A percentile compares a stretch with the other conserved stretches of the same genome.
phyloP scores from a whole-genome alignment of 1,139 yeast genomes.

The Candida sojae region DNA sequence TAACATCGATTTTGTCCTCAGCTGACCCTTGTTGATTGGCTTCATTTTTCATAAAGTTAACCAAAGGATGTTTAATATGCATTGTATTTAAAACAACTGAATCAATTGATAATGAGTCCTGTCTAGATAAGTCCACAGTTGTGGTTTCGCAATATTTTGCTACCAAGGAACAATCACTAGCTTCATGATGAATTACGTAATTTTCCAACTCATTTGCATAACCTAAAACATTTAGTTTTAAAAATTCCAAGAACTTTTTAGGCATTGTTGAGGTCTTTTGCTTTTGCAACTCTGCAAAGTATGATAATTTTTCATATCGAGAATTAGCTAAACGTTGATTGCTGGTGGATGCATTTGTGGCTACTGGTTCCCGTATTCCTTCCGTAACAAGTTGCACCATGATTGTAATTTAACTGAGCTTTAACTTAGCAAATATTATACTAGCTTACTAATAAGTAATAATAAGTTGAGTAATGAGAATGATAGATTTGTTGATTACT shows the following conservation, averaged over 20 bases:
- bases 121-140: slow-evolving; percentile 31
- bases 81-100: slow-evolving; percentile 41
- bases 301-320: slow-evolving; percentile 1
- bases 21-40: slow-evolving; percentile 21
- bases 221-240: slow-evolving; percentile 25
- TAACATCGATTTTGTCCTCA: slow-evolving; percentile 24
- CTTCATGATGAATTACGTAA: slow-evolving; percentile 41
- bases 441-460: background rate
- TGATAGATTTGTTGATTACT: no score
- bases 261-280: slow-evolving; percentile 21
- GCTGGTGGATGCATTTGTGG: slow-evolving; percentile 14
- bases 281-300: slow-evolving; percentile 13
- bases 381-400: slow-evolving; percentile 10
- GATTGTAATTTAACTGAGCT: background rate
- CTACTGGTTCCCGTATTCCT: slow-evolving; percentile 17
- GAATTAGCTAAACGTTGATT: slow-evolving; percentile 1
- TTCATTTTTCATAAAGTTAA: slow-evolving; percentile 47
- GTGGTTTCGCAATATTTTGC: slow-evolving; percentile 48
- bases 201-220: slow-evolving; percentile 39
- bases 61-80: slow-evolving; percentile 57
- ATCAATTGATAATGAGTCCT: slow-evolving; percentile 29
- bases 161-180: slow-evolving; percentile 56
- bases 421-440: no score
- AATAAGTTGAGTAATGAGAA: no score
- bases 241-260: slow-evolving; percentile 28